Conservation (phyloP, 2,329 filamentous ascomycete genomes). For the Alternaria ethzedia region DNA sequence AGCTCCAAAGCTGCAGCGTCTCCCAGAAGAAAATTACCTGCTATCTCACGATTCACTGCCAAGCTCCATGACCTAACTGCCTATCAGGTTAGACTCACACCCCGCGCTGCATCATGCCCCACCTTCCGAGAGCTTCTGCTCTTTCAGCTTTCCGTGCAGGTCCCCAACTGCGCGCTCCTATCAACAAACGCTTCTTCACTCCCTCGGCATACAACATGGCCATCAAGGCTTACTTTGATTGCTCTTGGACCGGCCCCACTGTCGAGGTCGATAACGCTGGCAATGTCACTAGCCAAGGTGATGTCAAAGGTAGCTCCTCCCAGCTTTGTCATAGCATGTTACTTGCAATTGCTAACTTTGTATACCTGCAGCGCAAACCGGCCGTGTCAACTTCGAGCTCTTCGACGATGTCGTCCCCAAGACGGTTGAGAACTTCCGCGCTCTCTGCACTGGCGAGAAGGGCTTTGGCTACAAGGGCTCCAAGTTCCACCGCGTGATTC, state of each 20-base stretch:
- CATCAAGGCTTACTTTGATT: conserved; percentile 76
- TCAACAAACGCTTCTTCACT: conserved; percentile 62
- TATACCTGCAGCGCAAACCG: conserved; percentile 66
- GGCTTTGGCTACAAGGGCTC: conserved; percentile 84
- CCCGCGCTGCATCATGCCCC: conserved; percentile 34
- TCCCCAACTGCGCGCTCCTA: conserved; percentile 44
- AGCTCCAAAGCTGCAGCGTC: conserved; percentile 9
- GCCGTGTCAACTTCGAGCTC: conserved; percentile 88
- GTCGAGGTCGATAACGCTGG: conserved; percentile 65
- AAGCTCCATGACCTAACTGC: conserved; percentile 23
- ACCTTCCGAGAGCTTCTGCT: conserved; percentile 40
- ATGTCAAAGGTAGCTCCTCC: conserved; percentile 63
- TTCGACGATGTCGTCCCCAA: conserved; percentile 86
- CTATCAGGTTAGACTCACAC: conserved; percentile 25
- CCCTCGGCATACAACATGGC: conserved; percentile 76
- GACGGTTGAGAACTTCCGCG: conserved; percentile 84
- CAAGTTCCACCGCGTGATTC: conserved; percentile 91
- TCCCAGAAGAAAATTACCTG: conserved; percentile 5
- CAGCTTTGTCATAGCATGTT: background rate
- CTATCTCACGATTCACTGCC: conserved; percentile 21
- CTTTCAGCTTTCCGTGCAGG: conserved; percentile 43
- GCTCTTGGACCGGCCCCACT: conserved; percentile 73
- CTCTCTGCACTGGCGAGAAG: conserved; percentile 80
- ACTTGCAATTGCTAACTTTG: conserved; percentile 25
- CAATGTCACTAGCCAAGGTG: conserved; percentile 55